phyloP scores from a whole-genome alignment of 75 land plant genomes.

The Chamaecyparis obtusa region DNA sequence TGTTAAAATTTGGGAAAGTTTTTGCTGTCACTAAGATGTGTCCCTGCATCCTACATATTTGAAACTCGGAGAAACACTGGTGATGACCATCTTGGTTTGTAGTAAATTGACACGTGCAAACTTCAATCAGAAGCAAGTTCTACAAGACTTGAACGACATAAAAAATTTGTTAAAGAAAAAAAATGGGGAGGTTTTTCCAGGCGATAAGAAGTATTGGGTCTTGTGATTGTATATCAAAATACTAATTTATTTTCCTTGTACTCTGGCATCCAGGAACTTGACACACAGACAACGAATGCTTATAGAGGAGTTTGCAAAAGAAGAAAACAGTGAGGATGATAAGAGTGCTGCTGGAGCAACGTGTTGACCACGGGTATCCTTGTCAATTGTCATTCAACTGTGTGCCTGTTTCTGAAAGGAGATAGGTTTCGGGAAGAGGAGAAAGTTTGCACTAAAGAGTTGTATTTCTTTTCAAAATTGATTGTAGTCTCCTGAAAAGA shows the following conservation, averaged over 20 bases:
- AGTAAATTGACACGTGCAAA: not conserved
- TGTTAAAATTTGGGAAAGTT: too few species aligned
- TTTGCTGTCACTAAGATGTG: too few species aligned
- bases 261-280: slow-evolving; percentile 55
- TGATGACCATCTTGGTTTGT: not conserved
- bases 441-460: not conserved
- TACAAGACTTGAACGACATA: not conserved
- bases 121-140: not conserved
- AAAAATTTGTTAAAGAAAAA: not conserved
- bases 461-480: not conserved
- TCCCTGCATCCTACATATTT: too few species aligned
- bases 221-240: not conserved
- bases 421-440: not conserved
- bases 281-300: slow-evolving; percentile 68
- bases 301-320: slow-evolving; percentile 87
- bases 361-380: not conserved
- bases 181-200: not conserved
- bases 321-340: slow-evolving; percentile 59
- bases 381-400: not conserved
- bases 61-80: too few species aligned
- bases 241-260: not conserved
- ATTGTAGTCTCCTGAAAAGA: not conserved
- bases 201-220: not conserved
- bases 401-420: not conserved
- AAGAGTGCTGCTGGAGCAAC: slow-evolving; percentile 53